phyloP scores from a whole-genome alignment of 306 rosid species.

The Vicia villosa region DNA sequence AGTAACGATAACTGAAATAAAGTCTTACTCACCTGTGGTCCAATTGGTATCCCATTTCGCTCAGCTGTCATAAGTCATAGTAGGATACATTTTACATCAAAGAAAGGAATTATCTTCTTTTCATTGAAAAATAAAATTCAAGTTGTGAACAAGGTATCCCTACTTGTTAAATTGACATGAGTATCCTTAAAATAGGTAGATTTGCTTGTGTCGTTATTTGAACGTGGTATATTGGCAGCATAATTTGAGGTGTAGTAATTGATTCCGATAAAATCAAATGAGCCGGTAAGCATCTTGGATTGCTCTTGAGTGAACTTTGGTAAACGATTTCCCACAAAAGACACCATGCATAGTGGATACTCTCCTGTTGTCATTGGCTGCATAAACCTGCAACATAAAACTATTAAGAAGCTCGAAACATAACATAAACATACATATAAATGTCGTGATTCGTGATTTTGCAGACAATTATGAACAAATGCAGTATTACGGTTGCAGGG shows the following conservation, averaged over 20 bases:
- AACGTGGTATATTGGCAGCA: conserved; percentile 30
- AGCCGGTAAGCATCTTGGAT: conserved; percentile 49
- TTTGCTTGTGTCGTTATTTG: conserved; percentile 15
- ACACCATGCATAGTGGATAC: conserved; percentile 65
- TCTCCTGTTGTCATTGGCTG: conserved; percentile 60
- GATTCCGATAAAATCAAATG: conserved; percentile 71
- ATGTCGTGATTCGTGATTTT: not conserved
- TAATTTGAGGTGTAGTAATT: conserved; percentile 66
- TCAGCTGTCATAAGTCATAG: not conserved
- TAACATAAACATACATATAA: not conserved
- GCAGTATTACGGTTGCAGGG: too few relatives aligned
- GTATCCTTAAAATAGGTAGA: conserved; percentile 40
- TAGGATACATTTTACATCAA: not conserved
- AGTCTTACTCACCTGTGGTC: not conserved
- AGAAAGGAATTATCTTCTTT: not conserved
- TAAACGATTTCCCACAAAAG: conserved; percentile 53
- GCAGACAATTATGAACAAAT: not conserved
- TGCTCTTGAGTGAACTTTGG: conserved; percentile 57
- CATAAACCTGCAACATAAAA: conserved; percentile 54
- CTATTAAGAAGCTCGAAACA: not conserved
- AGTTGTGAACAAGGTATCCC: conserved; percentile 10
- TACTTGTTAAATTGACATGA: conserved; percentile 49
- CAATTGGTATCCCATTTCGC: not conserved
- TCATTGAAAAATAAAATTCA: not conserved
- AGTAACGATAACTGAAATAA: not conserved